These are phyloP conservation scores for Tulasnella sp. DNA, from an alignment of 768 basidiomycete species.

Conservation along the genomic window DNA sequence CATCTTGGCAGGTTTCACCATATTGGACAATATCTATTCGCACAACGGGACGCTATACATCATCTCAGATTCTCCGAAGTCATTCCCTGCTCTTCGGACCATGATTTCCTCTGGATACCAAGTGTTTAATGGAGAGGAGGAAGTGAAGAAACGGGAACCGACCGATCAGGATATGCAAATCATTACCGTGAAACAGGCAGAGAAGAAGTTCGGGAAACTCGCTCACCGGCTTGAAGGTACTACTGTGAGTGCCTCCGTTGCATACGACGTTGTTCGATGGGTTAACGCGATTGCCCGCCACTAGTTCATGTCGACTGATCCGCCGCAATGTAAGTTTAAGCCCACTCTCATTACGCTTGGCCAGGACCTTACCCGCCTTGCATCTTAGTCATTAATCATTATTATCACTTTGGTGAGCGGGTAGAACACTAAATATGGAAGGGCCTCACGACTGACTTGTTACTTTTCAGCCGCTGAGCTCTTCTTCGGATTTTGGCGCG, in stretches of 20 bases:
- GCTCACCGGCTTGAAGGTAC: slow-evolving; percentile 67
- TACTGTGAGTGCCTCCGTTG: slow-evolving; percentile 32
- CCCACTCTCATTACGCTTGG: neutral
- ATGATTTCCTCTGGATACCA: slow-evolving; percentile 64
- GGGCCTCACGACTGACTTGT: neutral
- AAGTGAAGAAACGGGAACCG: slow-evolving; percentile 54
- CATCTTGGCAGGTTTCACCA: slow-evolving; percentile 55
- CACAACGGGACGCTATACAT: slow-evolving; percentile 44
- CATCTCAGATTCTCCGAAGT: slow-evolving; percentile 57
- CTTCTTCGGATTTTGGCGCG: slow-evolving; percentile 86
- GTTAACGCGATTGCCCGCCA: slow-evolving; percentile 27
- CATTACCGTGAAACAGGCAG: slow-evolving; percentile 60
- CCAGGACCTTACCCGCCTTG: neutral
- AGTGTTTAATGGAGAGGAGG: slow-evolving; percentile 52
- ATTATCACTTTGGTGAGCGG: slow-evolving; percentile 64
- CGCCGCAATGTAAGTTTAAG: slow-evolving; percentile 59
- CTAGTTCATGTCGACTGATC: slow-evolving; percentile 82
- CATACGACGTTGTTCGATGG: slow-evolving; percentile 35
- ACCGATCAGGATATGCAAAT: slow-evolving; percentile 72
- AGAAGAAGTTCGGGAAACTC: slow-evolving; percentile 57
- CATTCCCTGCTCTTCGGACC: slow-evolving; percentile 53
- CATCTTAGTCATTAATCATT: slow-evolving; percentile 65
- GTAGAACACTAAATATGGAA: neutral
- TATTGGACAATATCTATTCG: slow-evolving; percentile 34
- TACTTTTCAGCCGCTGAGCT: slow-evolving; percentile 60